Percentiles rank a stretch among this genome's conserved stretches.
Conservation (phyloP, 257 asterid species). For the Mitragyna speciosa region DNA sequence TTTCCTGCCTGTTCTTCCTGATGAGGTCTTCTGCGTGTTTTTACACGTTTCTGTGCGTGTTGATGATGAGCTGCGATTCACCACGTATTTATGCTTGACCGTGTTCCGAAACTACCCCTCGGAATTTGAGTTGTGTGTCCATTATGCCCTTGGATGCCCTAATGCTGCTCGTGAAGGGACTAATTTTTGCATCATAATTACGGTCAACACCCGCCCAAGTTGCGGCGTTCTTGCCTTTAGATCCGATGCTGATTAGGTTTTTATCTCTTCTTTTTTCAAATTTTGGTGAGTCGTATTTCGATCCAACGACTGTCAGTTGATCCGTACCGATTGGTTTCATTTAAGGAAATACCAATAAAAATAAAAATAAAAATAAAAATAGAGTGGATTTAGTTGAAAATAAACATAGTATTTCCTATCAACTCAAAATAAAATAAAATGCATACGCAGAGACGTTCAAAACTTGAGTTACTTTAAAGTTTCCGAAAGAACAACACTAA, state of each 20-base stretch:
- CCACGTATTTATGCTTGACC: constrained; percentile 46
- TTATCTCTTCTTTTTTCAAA: neutral
- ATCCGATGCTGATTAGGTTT: constrained; percentile 29
- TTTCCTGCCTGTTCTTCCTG: constrained; percentile 10
- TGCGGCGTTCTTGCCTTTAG: constrained; percentile 13
- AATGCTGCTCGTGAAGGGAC: constrained; percentile 29
- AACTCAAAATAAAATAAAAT: too few relatives aligned
- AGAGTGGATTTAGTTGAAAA: neutral
- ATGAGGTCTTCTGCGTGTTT: constrained; percentile 6
- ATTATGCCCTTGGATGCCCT: constrained; percentile 43
- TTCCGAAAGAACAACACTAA: too few relatives aligned
- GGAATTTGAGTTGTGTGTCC: neutral
- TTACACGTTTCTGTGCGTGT: neutral
- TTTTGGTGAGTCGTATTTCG: neutral
- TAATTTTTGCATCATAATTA: constrained; percentile 29
- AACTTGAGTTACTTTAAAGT: too few relatives aligned
- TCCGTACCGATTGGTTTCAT: neutral
- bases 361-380: too few relatives aligned
- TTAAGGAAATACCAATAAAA: neutral
- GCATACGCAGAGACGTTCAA: too few relatives aligned
- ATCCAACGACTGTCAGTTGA: neutral
- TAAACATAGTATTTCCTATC: too few relatives aligned
- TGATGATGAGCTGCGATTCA: constrained; percentile 33
- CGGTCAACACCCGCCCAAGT: constrained; percentile 36
- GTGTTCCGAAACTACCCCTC: constrained; percentile 39